Conservation (phyloP, 2,329 filamentous ascomycete genomes). For the Huntiella decipiens region DNA sequence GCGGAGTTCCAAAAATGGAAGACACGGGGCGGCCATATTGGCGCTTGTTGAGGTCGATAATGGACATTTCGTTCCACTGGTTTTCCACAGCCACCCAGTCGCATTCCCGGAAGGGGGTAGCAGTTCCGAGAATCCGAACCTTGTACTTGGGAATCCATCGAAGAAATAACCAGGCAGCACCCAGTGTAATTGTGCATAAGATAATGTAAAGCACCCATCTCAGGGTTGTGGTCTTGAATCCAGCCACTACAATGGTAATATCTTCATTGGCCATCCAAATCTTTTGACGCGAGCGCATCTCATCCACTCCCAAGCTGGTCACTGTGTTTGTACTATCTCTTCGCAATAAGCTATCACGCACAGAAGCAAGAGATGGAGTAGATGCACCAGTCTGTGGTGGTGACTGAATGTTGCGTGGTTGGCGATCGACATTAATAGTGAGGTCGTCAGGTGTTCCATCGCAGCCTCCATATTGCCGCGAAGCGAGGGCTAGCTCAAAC, state of each 20-base stretch:
- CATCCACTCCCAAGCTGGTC: conserved; percentile 42
- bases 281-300: conserved; percentile 48
- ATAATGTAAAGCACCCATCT: conserved; percentile 51
- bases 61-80: conserved; percentile 81
- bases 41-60: conserved; percentile 45
- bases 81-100: conserved; percentile 94
- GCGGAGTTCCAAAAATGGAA: conserved; percentile 46
- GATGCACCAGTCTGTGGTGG: conserved; percentile 43
- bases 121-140: conserved; percentile 52
- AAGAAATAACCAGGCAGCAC: conserved; percentile 66
- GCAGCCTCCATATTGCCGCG: conserved; percentile 17
- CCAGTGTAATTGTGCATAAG: conserved; percentile 54
- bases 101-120: conserved; percentile 51
- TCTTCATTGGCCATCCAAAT: conserved; percentile 88
- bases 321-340: conserved; percentile 52
- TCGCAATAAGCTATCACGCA: conserved; percentile 47
- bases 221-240: conserved; percentile 58
- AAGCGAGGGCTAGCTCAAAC: conserved; percentile 8
- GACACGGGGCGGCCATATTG: conserved; percentile 36
- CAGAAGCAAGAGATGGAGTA: conserved; percentile 34
- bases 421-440: conserved; percentile 23
- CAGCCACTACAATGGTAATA: conserved; percentile 79
- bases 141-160: conserved; percentile 84
- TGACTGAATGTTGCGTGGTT: conserved; percentile 25
- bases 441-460: not conserved